Evolutionary conservation across 306 rosid species (phyloP).

Genomic region (Lathyrus tuberosus): DNA sequence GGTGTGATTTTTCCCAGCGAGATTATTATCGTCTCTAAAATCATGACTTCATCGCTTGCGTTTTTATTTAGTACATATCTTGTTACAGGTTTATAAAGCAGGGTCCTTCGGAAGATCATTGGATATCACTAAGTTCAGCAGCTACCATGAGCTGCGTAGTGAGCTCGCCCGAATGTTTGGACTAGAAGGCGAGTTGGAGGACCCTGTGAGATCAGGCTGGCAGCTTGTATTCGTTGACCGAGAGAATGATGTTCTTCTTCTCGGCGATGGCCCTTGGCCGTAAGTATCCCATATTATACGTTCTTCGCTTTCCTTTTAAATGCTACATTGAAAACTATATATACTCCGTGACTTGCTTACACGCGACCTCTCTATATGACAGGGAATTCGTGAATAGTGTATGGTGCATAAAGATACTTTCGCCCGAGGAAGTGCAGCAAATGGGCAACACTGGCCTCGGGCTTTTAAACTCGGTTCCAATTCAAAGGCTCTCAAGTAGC

Average conservation of each 20-base stretch:
- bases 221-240: slow-evolving; percentile 99
- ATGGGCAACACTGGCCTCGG: slow-evolving; percentile 84
- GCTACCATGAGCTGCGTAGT: slow-evolving; percentile 85
- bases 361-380: slow-evolving; percentile 34
- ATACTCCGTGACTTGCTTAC: neutral
- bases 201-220: slow-evolving; percentile 99
- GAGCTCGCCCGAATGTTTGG: slow-evolving; percentile 95
- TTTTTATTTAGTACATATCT: slow-evolving; percentile 20
- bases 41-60: slow-evolving; percentile 1
- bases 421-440: slow-evolving; percentile 94
- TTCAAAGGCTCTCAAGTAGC: slow-evolving; percentile 77
- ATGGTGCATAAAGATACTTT: slow-evolving; percentile 97
- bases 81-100: slow-evolving; percentile 53
- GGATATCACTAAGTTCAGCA: slow-evolving; percentile 80
- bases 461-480: slow-evolving; percentile 76
- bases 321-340: slow-evolving; percentile 14
- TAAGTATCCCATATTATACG: slow-evolving; percentile 38
- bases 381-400: slow-evolving; percentile 96
- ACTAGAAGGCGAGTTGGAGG: slow-evolving; percentile 95
- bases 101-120: slow-evolving; percentile 58
- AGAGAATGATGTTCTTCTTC: slow-evolving; percentile 96
- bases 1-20: slow-evolving; percentile 58
- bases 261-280: slow-evolving; percentile 82
- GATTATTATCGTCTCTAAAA: neutral
- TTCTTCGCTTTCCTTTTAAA: neutral